Evolutionary conservation across 2,329 filamentous ascomycete genomes (phyloP), one percentile per base, ranked within the genome.

Genomic region (Cordyceps tenuipes): DNA sequence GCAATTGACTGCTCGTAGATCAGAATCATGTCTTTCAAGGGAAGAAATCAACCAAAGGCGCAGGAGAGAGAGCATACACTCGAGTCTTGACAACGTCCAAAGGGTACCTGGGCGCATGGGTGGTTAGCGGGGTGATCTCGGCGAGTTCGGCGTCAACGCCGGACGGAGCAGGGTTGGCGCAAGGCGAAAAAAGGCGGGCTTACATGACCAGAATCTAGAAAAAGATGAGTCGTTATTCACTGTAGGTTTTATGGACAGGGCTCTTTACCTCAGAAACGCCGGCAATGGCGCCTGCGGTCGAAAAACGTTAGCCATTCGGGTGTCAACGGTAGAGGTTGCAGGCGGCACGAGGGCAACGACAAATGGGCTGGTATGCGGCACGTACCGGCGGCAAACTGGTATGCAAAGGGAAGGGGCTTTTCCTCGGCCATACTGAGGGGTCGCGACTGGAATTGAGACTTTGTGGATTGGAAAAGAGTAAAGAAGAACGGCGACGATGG

Each of bases 41-140:
- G 67, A 58, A 3, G 7, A 3, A 12, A 15, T 48, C 49, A 29
- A 36, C 51, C 17, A 50, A 29, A 21, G 26, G 5, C 39, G 44
- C 9, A 44, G 59, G 61, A 51, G 65, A 64, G 59, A 65, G 64
- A 64, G 74, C 87, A 82, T 84, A 94, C 89, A 96, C 89, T 87
- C 93, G 83, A 65, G 94, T 97, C 84, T 97, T 97, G 75, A 97
- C 91, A 62, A 99, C 94, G 75, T 99, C 94, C 74, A 99, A 82
- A 67, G 94, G 94, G 80, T 99, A 99, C 94, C 92, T 97, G 73
- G 21, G 61, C 62, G 55, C 36, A 61, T 54, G 7, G 43, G 56
- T 29, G 23, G 26, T 59, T 57, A 65, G 67, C 64, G 65, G 62
- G 54, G 63, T 49, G 44, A 60, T 54, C 55, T 49, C 34, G 55